Base-by-base conservation (phyloP, 352 stramenopile genomes). In the Albugo candida region DNA sequence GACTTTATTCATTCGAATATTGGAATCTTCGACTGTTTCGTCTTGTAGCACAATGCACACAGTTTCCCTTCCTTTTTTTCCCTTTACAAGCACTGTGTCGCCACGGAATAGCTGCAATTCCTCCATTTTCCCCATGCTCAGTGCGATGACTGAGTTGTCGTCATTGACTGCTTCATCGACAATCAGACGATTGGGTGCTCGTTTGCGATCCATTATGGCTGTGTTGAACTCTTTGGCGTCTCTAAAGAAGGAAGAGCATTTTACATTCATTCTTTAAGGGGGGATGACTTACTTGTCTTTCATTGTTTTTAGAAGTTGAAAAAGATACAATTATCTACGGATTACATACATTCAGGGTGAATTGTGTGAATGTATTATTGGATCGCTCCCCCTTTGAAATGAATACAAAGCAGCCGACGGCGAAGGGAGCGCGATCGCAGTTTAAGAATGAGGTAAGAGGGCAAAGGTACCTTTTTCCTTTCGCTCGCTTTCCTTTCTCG, bases 1-100 rank as follows among this genome's bases (percentile, higher is more conserved):
- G 21, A 97, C 88, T 74, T 99, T 99, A 81, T 99, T 99, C 94
- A 99, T 99, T 40, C 92, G 80, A 16, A 99, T 89, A 53, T 85
- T 96, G 40, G 78, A 74, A 54, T 98, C 94, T 40, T 99, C 95
- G 43, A 96, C 96, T 14, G 84, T 96, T 55, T 99, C 95, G 56
- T 98, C 94, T 42, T 95, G 81, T 1, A 99, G 70, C 39, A 96
- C 88, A 42, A 99, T 97, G 63, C 94, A 98, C 11, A 99, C 93
- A 11, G 95, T 99, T 58, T 98, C 94, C 38, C 83, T 77, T 39
- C 93, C 94, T 61, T 97, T 97, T 78, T 99, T 99, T 51, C 95
- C 95, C 63, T 99, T 99, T 67, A 99, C 96, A 6, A 98, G 70
- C 43, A 99, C 94, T 24, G 94, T 98, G 67, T 99, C 95, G 41